phyloP scores from a whole-genome alignment of 139 green algal species.

The Chlorella vulgaris region DNA sequence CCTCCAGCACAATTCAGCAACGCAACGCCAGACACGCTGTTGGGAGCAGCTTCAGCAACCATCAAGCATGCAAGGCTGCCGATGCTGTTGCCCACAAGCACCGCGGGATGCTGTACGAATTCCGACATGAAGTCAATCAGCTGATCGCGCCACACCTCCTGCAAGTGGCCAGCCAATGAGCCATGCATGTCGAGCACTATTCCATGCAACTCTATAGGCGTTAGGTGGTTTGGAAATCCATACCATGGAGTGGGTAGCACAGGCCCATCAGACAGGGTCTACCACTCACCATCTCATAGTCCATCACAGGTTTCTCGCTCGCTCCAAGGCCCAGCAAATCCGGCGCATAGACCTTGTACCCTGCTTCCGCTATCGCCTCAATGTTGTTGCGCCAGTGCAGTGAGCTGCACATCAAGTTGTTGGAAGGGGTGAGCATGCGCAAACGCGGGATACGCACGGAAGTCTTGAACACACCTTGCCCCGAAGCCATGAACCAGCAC shows the following conservation, averaged over 20 bases:
- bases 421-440: neutral
- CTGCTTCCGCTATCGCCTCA: constrained; percentile 6
- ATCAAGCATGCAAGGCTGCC: constrained; percentile 33
- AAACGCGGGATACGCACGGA: neutral
- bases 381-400: constrained; percentile 38
- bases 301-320: constrained; percentile 35
- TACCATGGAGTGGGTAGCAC: too few relatives aligned
- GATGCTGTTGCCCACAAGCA: constrained; percentile 37
- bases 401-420: neutral
- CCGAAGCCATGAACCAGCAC: constrained; percentile 48
- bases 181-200: too few relatives aligned
- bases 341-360: constrained; percentile 42
- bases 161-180: too few relatives aligned
- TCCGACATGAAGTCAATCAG: constrained; percentile 42
- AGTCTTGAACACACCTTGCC: neutral
- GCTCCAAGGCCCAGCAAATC: constrained; percentile 43
- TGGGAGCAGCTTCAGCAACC: constrained; percentile 10
- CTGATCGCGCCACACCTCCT: constrained; percentile 45
- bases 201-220: neutral
- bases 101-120: constrained; percentile 27
- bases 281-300: constrained; percentile 14
- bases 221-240: too few relatives aligned
- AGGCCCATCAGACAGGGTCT: too few relatives aligned
- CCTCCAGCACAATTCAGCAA: constrained; percentile 85
- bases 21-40: constrained; percentile 55